Evolutionary conservation across 768 basidiomycete genomes (phyloP), one percentile per base, ranked within the genome.

Genomic region (Steccherinum ochraceum): DNA sequence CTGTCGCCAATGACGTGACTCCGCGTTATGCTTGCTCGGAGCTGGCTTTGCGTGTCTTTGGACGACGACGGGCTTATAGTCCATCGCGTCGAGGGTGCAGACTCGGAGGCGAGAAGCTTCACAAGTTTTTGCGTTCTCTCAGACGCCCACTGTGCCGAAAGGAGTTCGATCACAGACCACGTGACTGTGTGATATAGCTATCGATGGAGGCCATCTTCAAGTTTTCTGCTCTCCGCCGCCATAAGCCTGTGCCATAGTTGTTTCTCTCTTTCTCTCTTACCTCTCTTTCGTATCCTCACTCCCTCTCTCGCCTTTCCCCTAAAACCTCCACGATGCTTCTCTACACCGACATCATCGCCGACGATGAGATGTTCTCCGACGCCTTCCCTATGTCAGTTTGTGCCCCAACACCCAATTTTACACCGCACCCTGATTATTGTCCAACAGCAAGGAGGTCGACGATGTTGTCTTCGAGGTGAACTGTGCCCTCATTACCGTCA

Each of bases 311-410:
- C 52, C 44, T 48, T 40, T 41, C 48, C 20, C 49, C 40, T 40
- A 39, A 56, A 56, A 61, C 48, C 40, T 40, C 49, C 58, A 71
- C 54, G 52, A 90, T 93, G 91, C 67, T 90, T 69, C 70, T 93
- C 61, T 93, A 81, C 72, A 39, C 54, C 23, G 90, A 93, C 67
- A 65, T 88, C 52, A n/a, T 96, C 52, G 68, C 81, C 46, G 80
- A 68, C 42, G 92, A 95, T 64, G 94, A 97, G 75, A 87, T 97
- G 79, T 81, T 89, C 78, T 93, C 92, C 23, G 93, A 95, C 74
- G 93, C 93, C 57, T 97, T 86, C 76, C 83, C 84, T 18, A 16
- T 86, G 93, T 94, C 60, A 54, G 85, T 53, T 7, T 40, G 16
- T 30, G 19, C 26, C 27, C 23, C 35, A 20, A 46, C 26, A n/a